phyloP scores from a whole-genome alignment of 129 eudicot species.

The Ambrosia artemisiifolia region DNA sequence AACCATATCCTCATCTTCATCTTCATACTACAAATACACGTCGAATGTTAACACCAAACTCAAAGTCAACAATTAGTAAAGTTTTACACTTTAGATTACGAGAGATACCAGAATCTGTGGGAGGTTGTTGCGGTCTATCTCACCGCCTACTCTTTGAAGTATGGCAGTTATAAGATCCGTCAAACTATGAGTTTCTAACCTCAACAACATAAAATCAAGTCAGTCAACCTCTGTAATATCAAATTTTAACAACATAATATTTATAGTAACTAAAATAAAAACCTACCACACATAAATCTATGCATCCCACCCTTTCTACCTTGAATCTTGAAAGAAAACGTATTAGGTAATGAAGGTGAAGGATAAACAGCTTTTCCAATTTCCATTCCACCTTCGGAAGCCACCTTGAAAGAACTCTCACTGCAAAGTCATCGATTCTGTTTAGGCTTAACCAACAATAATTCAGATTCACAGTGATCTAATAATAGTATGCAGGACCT shows the following conservation, averaged over 20 bases:
- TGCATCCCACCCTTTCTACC: constrained; percentile 89
- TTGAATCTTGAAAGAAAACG: constrained; percentile 82
- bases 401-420: constrained; percentile 66
- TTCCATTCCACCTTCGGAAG: constrained; percentile 69
- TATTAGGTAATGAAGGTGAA: constrained; percentile 40
- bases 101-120: constrained; percentile 83
- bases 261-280: not conserved
- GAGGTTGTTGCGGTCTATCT: constrained; percentile 79
- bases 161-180: constrained; percentile 81
- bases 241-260: not conserved
- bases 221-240: not conserved
- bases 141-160: constrained; percentile 86
- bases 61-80: not conserved
- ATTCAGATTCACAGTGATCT: not conserved
- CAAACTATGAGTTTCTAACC: constrained; percentile 70
- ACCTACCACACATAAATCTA: constrained; percentile 78
- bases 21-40: constrained; percentile 62
- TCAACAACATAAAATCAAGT: constrained; percentile 6
- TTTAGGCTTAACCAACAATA: constrained; percentile 6
- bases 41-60: not conserved
- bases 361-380: constrained; percentile 55
- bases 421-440: constrained; percentile 35
- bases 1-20: constrained; percentile 84
- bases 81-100: not conserved
- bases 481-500: not conserved